Evolutionary conservation across 495 filamentous ascomycete genomes (phyloP).

Genomic region (Lindgomyces ingoldianus): DNA sequence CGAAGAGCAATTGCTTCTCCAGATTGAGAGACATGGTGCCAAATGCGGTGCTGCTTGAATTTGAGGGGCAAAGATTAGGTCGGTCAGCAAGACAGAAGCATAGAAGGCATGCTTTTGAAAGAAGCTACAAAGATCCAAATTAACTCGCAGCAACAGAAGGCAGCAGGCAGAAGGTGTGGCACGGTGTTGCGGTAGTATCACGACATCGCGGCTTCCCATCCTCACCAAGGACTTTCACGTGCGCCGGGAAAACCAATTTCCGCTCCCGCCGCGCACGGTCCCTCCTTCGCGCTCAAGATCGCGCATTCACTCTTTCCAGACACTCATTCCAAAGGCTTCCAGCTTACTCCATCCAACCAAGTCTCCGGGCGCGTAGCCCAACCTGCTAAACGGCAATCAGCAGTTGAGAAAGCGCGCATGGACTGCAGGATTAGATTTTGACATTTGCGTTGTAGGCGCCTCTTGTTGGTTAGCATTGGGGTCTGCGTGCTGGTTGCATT

Average conservation of each 20-base stretch:
- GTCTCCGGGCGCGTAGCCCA: neutral
- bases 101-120: conserved; percentile 7
- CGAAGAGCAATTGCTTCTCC: conserved; percentile 77
- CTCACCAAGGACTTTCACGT: neutral
- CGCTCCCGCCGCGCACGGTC: neutral
- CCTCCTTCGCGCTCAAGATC: neutral
- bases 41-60: conserved; percentile 9
- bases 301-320: neutral
- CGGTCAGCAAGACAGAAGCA: neutral
- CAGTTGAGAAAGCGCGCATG: conserved; percentile 21
- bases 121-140: neutral
- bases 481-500: neutral
- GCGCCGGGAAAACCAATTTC: neutral
- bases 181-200: neutral
- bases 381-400: neutral
- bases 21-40: conserved; percentile 70
- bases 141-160: neutral
- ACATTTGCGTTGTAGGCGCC: conserved; percentile 21
- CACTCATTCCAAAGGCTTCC: neutral
- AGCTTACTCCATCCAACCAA: neutral
- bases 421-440: conserved; percentile 8
- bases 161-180: neutral
- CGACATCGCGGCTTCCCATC: neutral
- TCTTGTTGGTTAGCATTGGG: neutral
- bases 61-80: conserved; percentile 7